phyloP scores from a whole-genome alignment of 305 asterid species.

The Fraxinus paxiana region DNA sequence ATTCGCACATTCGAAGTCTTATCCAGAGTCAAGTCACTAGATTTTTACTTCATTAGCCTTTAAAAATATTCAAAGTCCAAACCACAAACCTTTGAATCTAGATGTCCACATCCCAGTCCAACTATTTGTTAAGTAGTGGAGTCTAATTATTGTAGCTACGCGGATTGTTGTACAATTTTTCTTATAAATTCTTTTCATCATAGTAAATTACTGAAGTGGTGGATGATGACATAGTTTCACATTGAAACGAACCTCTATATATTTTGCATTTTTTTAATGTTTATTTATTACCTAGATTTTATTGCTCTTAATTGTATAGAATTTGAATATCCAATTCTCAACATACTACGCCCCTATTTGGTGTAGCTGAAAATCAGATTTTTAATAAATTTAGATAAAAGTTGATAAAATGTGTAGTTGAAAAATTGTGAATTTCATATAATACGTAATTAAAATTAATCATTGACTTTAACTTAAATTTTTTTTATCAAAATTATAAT shows the following conservation, averaged over 20 bases:
- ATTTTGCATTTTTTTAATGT: too few relatives aligned
- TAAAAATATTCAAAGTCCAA: not conserved
- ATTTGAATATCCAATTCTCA: not conserved
- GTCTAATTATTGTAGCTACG: not conserved
- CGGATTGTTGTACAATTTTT: not conserved
- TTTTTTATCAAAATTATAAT: not conserved
- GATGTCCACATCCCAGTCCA: not conserved
- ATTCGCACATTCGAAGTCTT: not conserved
- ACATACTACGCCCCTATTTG: not conserved
- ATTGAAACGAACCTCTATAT: too few relatives aligned
- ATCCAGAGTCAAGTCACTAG: not conserved
- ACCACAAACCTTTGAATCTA: not conserved
- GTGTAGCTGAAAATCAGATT: not conserved
- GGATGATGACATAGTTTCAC: not conserved
- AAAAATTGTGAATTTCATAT: not conserved
- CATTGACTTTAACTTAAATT: not conserved
- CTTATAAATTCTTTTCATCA: not conserved
- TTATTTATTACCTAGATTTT: too few relatives aligned
- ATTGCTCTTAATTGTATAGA: too few relatives aligned
- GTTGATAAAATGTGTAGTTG: too few relatives aligned
- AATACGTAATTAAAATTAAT: not conserved
- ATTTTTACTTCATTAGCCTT: not conserved
- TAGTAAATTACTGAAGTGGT: not conserved
- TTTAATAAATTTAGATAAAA: too few relatives aligned
- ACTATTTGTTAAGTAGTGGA: not conserved